phyloP scores from a whole-genome alignment of 176 grass and related monocot species.

The Aegilops sharonensis region DNA sequence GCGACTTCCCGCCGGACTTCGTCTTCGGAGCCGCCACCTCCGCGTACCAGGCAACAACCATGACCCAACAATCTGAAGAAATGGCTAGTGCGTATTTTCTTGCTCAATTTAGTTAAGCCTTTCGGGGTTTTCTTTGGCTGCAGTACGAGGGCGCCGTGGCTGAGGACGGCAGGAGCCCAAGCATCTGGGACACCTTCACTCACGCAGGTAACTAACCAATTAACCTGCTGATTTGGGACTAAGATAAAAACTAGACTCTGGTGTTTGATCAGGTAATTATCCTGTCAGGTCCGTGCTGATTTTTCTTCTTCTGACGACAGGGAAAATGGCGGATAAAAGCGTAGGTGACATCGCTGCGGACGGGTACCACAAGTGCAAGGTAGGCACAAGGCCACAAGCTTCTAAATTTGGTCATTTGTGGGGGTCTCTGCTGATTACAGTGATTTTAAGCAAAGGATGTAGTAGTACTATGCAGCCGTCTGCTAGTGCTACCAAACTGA shows the following conservation, averaged over 20 bases:
- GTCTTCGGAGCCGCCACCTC: slow-evolving; percentile 16
- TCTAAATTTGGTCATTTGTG: background rate
- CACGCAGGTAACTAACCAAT: background rate
- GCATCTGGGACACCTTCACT: slow-evolving; percentile 38
- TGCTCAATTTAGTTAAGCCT: background rate
- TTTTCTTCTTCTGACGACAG: background rate
- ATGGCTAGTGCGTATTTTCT: too few species aligned
- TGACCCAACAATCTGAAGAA: background rate
- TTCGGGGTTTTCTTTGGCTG: background rate
- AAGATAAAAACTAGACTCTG: background rate
- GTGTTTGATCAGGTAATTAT: background rate
- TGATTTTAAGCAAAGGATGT: background rate
- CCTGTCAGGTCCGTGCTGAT: background rate
- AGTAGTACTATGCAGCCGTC: background rate
- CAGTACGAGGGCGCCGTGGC: slow-evolving; percentile 9
- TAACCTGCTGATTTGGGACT: background rate
- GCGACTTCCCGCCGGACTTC: slow-evolving; percentile 3
- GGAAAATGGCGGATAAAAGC: slow-evolving; percentile 4
- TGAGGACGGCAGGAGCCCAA: slow-evolving; percentile 36
- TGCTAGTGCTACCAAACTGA: background rate
- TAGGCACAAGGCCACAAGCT: background rate
- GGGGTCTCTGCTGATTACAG: background rate
- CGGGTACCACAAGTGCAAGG: slow-evolving; percentile 36
- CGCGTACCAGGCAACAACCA: background rate
- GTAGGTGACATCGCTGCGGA: slow-evolving; percentile 12